A percentile compares a stretch with the other conserved stretches of the same genome.
Conservation (phyloP, 768 basidiomycete species). For the Boletus reticuloceps region DNA sequence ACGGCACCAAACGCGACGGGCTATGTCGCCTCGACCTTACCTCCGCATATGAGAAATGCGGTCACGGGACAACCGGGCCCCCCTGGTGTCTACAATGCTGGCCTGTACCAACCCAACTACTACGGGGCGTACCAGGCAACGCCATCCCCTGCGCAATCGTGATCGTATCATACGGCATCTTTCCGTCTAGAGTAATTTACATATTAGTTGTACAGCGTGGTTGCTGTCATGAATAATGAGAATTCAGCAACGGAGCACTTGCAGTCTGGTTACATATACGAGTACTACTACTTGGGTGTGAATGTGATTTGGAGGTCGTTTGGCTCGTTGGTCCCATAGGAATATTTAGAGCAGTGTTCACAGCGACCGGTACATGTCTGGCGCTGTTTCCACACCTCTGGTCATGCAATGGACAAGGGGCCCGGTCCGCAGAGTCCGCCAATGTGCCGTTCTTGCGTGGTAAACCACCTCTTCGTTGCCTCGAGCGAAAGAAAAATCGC, state of each 20-base stretch:
- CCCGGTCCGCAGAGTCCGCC: background rate
- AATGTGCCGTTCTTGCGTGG: slow-evolving; percentile 18
- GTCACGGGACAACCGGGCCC: slow-evolving; percentile 23
- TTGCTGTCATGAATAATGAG: slow-evolving; percentile 20
- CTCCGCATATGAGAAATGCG: slow-evolving; percentile 38
- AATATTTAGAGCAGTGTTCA: background rate
- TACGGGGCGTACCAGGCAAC: slow-evolving; percentile 33
- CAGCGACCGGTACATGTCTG: no score
- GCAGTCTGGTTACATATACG: background rate
- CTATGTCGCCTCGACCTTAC: slow-evolving; percentile 38
- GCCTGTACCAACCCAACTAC: slow-evolving; percentile 30
- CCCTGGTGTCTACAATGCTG: slow-evolving; percentile 15
- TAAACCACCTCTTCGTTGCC: slow-evolving; percentile 26
- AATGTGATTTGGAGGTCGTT: background rate
- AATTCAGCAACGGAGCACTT: background rate
- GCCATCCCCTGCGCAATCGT: slow-evolving; percentile 32
- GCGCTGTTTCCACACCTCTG: no score
- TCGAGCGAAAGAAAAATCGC: slow-evolving; percentile 12
- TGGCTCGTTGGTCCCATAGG: no score
- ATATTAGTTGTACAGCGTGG: slow-evolving; percentile 4
- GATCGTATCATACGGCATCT: background rate
- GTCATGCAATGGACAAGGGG: background rate
- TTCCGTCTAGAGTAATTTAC: slow-evolving; percentile 21
- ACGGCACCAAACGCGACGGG: slow-evolving; percentile 25
- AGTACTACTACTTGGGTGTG: background rate